Conservation (phyloP, 2,329 filamentous ascomycete species). For the Graphilbum fragrans region DNA sequence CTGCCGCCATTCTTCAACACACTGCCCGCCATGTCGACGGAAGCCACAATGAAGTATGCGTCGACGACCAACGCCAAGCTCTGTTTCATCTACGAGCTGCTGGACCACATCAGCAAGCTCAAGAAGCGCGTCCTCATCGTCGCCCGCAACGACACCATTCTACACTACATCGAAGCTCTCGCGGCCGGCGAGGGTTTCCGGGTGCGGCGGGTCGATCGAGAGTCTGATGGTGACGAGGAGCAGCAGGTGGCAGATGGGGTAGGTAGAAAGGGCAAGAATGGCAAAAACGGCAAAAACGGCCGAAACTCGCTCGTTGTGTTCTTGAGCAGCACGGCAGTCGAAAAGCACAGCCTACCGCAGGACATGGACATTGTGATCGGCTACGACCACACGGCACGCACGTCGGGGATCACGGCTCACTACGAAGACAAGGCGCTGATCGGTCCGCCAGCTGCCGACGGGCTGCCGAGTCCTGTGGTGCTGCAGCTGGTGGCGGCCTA, state of each 20-base stretch:
- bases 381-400: constrained; percentile 38
- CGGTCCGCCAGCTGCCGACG: background rate
- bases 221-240: background rate
- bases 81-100: constrained; percentile 43
- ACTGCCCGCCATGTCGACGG: constrained; percentile 26
- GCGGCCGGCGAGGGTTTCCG: constrained; percentile 26
- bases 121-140: constrained; percentile 39
- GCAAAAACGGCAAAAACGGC: background rate
- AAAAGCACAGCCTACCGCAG: constrained; percentile 10
- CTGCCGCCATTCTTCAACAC: constrained; percentile 39
- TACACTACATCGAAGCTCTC: constrained; percentile 39
- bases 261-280: too few relatives aligned
- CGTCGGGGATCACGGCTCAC: constrained; percentile 19
- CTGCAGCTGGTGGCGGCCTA: constrained; percentile 36
- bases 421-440: constrained; percentile 5
- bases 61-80: constrained; percentile 48
- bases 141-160: constrained; percentile 33
- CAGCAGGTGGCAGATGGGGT: background rate
- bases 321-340: background rate
- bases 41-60: constrained; percentile 37
- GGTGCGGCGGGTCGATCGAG: constrained; percentile 15
- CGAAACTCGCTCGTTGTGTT: background rate
- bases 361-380: constrained; percentile 39
- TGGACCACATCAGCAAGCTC: constrained; percentile 27
- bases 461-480: constrained; percentile 24